Percentiles rank a stretch among this genome's conserved stretches.
Conservation (phyloP, 495 filamentous ascomycete genomes). For the Podospora pseudopauciseta region DNA sequence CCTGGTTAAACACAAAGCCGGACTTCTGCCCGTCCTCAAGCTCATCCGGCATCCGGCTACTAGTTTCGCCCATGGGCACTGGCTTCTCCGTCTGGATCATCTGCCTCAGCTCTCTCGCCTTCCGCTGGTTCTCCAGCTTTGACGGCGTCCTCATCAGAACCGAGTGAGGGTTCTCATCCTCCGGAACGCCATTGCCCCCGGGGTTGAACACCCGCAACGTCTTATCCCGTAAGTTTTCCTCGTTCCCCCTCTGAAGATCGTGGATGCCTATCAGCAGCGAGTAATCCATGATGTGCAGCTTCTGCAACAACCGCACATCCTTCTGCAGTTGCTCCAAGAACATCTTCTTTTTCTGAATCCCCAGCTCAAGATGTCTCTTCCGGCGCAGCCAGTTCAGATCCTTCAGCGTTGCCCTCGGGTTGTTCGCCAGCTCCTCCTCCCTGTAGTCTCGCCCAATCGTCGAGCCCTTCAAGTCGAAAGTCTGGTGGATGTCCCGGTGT, state of each 20-base stretch:
- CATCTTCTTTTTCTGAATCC: constrained; percentile 74
- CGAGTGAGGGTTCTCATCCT: constrained; percentile 48
- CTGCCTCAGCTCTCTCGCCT: constrained; percentile 86
- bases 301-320: constrained; percentile 82
- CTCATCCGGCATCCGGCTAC: constrained; percentile 83
- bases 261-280: constrained; percentile 93
- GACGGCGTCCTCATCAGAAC: constrained; percentile 87
- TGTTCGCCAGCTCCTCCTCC: constrained; percentile 81
- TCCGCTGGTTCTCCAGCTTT: constrained; percentile 86
- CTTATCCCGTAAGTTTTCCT: constrained; percentile 92
- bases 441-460: constrained; percentile 87
- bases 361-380: constrained; percentile 79
- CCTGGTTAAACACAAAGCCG: constrained; percentile 75
- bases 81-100: constrained; percentile 90
- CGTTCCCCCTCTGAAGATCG: constrained; percentile 82
- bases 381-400: constrained; percentile 95
- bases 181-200: constrained; percentile 61
- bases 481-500: constrained; percentile 94
- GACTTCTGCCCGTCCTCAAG: constrained; percentile 56
- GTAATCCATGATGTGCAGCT: constrained; percentile 97
- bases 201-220: constrained; percentile 94
- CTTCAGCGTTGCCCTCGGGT: constrained; percentile 91
- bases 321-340: constrained; percentile 86
- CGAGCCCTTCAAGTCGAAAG: constrained; percentile 97
- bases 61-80: constrained; percentile 81